Evolutionary conservation across 495 filamentous ascomycete genomes (phyloP).

Genomic region (Hypoxylon intermedium): DNA sequence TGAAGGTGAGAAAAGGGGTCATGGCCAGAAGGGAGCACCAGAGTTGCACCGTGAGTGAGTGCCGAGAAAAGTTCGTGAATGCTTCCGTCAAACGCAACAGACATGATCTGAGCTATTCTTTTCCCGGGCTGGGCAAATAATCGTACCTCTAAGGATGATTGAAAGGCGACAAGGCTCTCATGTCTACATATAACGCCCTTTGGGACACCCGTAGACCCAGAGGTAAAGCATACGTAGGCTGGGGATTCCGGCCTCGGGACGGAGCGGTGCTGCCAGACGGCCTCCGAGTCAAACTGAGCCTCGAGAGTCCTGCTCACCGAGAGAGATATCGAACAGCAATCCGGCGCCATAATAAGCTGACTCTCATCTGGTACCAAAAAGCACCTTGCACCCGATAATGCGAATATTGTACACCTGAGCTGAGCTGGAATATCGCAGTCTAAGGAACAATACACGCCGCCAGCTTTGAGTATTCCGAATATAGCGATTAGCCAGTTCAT

Average conservation of each 20-base stretch:
- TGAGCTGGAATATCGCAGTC: constrained; percentile 34
- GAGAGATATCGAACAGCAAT: no score
- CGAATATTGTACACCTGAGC: no score
- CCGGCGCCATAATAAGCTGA: no score
- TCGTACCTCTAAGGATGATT: constrained; percentile 31
- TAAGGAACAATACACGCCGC: constrained; percentile 43
- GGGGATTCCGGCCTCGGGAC: constrained; percentile 1
- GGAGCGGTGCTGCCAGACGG: no score
- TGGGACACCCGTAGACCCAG: constrained; percentile 46
- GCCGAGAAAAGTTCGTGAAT: constrained; percentile 53
- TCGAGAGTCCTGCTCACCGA: neutral
- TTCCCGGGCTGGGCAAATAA: constrained; percentile 39
- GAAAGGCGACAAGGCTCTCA: constrained; percentile 36
- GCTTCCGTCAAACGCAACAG: constrained; percentile 48
- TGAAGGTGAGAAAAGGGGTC: neutral
- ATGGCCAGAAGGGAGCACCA: constrained; percentile 16
- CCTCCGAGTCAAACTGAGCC: no score
- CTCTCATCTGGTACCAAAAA: no score
- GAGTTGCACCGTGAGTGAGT: constrained; percentile 47
- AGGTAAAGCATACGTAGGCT: constrained; percentile 49
- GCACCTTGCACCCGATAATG: no score
- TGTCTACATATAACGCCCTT: constrained; percentile 43
- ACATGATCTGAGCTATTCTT: constrained; percentile 45
- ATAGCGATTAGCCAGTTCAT: constrained; percentile 51
- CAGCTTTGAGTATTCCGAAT: constrained; percentile 43